Percentiles rank a stretch among this genome's conserved stretches.
Evolutionary conservation across 129 eudicot species (phyloP).

Genomic region (Glebionis coronaria): DNA sequence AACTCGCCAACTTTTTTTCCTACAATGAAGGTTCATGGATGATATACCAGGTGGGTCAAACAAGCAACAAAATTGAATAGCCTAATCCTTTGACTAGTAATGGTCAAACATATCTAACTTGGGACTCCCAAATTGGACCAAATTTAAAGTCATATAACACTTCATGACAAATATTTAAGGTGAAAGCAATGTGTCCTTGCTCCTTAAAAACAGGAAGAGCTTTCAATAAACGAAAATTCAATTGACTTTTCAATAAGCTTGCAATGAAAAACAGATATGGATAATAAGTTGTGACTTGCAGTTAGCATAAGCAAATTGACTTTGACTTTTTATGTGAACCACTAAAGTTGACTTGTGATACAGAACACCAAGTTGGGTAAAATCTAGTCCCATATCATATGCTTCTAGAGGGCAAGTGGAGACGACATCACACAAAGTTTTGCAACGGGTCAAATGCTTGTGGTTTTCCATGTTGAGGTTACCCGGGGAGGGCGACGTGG

Average conservation of each 20-base stretch:
- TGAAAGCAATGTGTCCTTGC: background rate
- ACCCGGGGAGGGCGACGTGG: too few relatives aligned
- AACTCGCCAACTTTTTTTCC: background rate
- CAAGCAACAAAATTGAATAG: slow-evolving; percentile 1
- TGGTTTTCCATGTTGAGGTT: too few relatives aligned
- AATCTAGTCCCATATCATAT: background rate
- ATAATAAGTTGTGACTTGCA: background rate
- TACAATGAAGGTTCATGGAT: background rate
- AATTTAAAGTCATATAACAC: background rate
- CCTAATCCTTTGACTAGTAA: background rate
- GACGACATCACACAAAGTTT: background rate
- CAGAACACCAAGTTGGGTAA: background rate
- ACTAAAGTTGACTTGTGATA: slow-evolving; percentile 8
- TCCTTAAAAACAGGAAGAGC: too few relatives aligned
- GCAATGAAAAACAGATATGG: background rate
- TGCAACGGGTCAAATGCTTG: slow-evolving; percentile 3
- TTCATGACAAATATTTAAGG: background rate
- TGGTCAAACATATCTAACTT: background rate
- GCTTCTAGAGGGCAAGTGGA: background rate
- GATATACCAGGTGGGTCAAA: background rate
- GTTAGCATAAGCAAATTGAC: background rate
- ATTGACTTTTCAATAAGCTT: too few relatives aligned
- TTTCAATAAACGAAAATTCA: too few relatives aligned
- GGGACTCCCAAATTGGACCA: background rate
- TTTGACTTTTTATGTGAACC: background rate